phyloP scores from a whole-genome alignment of 2,329 filamentous ascomycete species.

The Plenodomus tracheiphilus region DNA sequence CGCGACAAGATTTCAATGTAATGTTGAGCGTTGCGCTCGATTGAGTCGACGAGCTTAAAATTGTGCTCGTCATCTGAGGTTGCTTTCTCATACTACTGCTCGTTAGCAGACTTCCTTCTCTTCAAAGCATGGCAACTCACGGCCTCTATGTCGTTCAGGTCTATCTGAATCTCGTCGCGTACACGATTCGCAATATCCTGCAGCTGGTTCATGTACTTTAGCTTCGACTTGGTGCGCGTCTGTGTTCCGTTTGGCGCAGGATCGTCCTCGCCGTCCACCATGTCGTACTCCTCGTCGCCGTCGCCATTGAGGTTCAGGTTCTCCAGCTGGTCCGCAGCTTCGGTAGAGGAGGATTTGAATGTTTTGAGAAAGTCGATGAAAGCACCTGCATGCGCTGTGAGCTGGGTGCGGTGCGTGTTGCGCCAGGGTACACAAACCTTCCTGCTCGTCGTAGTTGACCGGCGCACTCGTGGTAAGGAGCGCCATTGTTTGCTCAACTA shows the following conservation, averaged over 20 bases:
- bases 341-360: slow-evolving; percentile 79
- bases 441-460: slow-evolving; percentile 86
- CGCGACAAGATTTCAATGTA: slow-evolving; percentile 91
- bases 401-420: slow-evolving; percentile 18
- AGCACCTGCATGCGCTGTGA: slow-evolving; percentile 60
- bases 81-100: slow-evolving; percentile 72
- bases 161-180: slow-evolving; percentile 76
- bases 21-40: slow-evolving; percentile 90
- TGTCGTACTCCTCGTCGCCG: slow-evolving; percentile 84
- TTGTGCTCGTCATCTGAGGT: slow-evolving; percentile 61
- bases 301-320: slow-evolving; percentile 86
- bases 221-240: slow-evolving; percentile 58
- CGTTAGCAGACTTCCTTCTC: slow-evolving; percentile 15
- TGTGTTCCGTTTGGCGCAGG: slow-evolving; percentile 52
- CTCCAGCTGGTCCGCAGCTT: slow-evolving; percentile 79
- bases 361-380: slow-evolving; percentile 86
- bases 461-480: slow-evolving; percentile 77
- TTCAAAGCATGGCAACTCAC: slow-evolving; percentile 53
- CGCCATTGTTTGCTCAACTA: slow-evolving; percentile 67
- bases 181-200: slow-evolving; percentile 84
- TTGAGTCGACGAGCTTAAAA: slow-evolving; percentile 75
- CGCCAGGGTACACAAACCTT: slow-evolving; percentile 60
- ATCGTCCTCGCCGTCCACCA: slow-evolving; percentile 81
- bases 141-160: slow-evolving; percentile 81
- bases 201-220: slow-evolving; percentile 87